Conservation (phyloP, 1,284 basidiomycete genomes). For the Meira miltonrushii region DNA sequence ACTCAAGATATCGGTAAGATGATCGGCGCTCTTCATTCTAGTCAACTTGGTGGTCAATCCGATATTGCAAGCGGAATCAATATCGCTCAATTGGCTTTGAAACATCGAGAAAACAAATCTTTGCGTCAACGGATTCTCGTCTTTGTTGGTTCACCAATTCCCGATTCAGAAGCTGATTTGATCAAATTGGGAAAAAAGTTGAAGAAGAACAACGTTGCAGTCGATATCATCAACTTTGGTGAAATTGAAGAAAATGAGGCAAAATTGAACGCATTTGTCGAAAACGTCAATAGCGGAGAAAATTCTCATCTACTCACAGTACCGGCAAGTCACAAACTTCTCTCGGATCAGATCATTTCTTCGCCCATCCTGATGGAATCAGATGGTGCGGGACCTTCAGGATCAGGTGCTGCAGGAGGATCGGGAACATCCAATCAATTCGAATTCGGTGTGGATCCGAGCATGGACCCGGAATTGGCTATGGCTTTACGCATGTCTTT, state of each 20-base stretch:
- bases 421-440: constrained; percentile 56
- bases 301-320: constrained; percentile 82
- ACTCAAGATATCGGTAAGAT: constrained; percentile 92
- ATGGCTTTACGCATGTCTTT: constrained; percentile 97
- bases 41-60: constrained; percentile 70
- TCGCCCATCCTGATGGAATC: constrained; percentile 81
- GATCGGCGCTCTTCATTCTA: constrained; percentile 69
- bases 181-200: constrained; percentile 88
- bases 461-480: constrained; percentile 89
- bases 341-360: constrained; percentile 76
- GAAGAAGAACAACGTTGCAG: constrained; percentile 97
- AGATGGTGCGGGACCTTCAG: constrained; percentile 58
- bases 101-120: constrained; percentile 98
- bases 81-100: constrained; percentile 82
- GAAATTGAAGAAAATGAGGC: constrained; percentile 58
- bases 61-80: constrained; percentile 85
- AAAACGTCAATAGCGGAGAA: constrained; percentile 69
- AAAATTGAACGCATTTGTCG: constrained; percentile 70
- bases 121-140: constrained; percentile 89
- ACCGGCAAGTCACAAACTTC: constrained; percentile 67
- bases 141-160: constrained; percentile 77
- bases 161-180: constrained; percentile 36
- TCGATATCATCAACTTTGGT: constrained; percentile 78
- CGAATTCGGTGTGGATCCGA: constrained; percentile 89
- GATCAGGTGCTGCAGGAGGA: constrained; percentile 35